Conservation (phyloP, 2,329 filamentous ascomycete species). For the Xylariaceae sp. region DNA sequence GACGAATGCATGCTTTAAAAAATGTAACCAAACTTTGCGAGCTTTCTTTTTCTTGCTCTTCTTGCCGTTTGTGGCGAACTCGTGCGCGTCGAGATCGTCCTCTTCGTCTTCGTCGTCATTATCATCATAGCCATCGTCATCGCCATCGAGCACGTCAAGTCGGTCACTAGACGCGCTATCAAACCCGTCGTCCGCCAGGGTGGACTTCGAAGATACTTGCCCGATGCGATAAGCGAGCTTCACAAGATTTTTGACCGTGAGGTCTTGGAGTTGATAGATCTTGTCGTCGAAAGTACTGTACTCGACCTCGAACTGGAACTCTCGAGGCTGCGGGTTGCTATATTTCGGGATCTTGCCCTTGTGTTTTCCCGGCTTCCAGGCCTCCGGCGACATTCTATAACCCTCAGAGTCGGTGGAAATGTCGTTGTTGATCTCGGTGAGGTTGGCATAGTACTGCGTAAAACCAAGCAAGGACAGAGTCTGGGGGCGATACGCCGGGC, state of each 20-base stretch:
- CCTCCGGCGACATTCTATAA: slow-evolving; percentile 33
- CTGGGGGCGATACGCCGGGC: slow-evolving; percentile 87
- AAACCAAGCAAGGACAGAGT: slow-evolving; percentile 73
- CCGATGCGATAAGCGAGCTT: slow-evolving; percentile 77
- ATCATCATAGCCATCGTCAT: slow-evolving; percentile 24
- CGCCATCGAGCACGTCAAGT: slow-evolving; percentile 20
- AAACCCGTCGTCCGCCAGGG: slow-evolving; percentile 17
- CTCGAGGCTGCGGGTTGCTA: slow-evolving; percentile 53
- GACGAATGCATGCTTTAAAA: slow-evolving; percentile 75
- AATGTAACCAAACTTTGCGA: slow-evolving; percentile 72
- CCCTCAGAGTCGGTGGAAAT: slow-evolving; percentile 38
- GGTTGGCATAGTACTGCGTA: slow-evolving; percentile 88
- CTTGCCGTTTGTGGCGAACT: slow-evolving; percentile 51
- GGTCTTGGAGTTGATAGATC: slow-evolving; percentile 69
- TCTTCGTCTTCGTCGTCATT: slow-evolving; percentile 32
- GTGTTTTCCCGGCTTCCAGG: slow-evolving; percentile 63
- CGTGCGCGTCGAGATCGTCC: slow-evolving; percentile 13
- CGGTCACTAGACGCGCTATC: slow-evolving; percentile 19
- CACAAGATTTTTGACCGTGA: slow-evolving; percentile 80
- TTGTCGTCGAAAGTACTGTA: slow-evolving; percentile 79
- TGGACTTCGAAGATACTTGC: slow-evolving; percentile 37
- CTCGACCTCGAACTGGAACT: slow-evolving; percentile 74
- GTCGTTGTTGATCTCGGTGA: slow-evolving; percentile 84
- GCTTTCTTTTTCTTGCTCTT: slow-evolving; percentile 50
- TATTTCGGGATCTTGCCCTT: slow-evolving; percentile 53